Conservation (phyloP, 2,329 filamentous ascomycete species). For the Monosporascus sp. region DNA sequence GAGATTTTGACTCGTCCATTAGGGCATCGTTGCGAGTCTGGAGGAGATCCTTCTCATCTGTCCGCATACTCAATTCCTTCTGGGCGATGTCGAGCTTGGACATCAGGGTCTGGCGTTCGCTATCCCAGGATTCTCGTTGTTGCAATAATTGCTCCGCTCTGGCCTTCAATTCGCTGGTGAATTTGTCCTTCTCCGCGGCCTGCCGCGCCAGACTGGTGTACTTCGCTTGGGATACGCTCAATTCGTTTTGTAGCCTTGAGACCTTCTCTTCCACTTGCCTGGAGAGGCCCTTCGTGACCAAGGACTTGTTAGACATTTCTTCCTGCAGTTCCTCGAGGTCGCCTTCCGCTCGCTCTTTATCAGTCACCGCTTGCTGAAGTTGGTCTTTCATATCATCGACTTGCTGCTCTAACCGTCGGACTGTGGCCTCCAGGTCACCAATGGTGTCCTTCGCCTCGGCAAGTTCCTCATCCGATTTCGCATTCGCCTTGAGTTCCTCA, state of each 20-base stretch:
- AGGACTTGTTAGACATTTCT: constrained; percentile 74
- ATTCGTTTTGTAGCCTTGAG: constrained; percentile 60
- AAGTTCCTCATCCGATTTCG: constrained; percentile 46
- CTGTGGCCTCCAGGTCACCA: constrained; percentile 50
- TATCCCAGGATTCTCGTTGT: constrained; percentile 36
- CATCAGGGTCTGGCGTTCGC: constrained; percentile 37
- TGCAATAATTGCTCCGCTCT: constrained; percentile 40
- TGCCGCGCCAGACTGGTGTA: constrained; percentile 49
- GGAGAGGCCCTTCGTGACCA: constrained; percentile 68
- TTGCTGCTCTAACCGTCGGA: constrained; percentile 50
- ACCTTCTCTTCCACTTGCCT: constrained; percentile 71
- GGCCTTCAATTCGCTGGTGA: constrained; percentile 40
- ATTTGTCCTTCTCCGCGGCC: constrained; percentile 39
- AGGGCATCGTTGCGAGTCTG: constrained; percentile 66
- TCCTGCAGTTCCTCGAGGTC: constrained; percentile 66
- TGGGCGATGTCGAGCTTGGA: constrained; percentile 51
- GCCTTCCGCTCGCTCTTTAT: constrained; percentile 53
- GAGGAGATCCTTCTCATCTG: constrained; percentile 64
- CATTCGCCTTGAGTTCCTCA: constrained; percentile 53
- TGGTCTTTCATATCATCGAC: constrained; percentile 51
- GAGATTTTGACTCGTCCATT: constrained; percentile 58
- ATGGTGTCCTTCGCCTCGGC: constrained; percentile 55
- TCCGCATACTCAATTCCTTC: constrained; percentile 53
- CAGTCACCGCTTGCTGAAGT: constrained; percentile 46
- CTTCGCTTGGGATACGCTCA: constrained; percentile 48